Percentiles rank a stretch among this genome's conserved stretches.
These are phyloP conservation scores for Pyrus bretschneideri DNA, from an alignment of 306 rosid genomes.

Conservation along the genomic window DNA sequence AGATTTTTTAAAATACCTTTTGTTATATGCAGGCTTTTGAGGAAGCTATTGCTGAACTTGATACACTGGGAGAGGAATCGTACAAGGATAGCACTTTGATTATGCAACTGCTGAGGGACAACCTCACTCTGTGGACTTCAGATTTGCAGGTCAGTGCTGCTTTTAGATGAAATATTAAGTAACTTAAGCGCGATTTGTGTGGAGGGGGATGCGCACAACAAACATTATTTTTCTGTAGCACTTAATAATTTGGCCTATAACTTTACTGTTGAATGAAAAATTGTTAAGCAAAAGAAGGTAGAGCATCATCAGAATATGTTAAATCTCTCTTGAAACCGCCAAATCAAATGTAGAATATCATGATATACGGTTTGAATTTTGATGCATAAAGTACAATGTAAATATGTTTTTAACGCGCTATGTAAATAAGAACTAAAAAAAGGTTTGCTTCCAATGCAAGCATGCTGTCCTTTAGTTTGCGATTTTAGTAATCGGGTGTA, in stretches of 20 bases:
- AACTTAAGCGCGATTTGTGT: not conserved
- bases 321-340: not conserved
- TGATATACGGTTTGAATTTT: not conserved
- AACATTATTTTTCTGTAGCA: not conserved
- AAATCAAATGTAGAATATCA: not conserved
- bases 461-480: not conserved
- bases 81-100: slow-evolving; percentile 43
- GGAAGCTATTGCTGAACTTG: slow-evolving; percentile 40
- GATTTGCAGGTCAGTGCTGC: slow-evolving; percentile 32
- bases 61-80: slow-evolving; percentile 38
- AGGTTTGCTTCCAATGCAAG: not conserved
- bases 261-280: not conserved
- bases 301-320: not conserved
- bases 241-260: not conserved
- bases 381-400: not conserved
- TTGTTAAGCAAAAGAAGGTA: not conserved
- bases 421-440: not conserved
- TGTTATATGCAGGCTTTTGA: slow-evolving; percentile 23
- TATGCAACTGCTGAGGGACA: slow-evolving; percentile 40
- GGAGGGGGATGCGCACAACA: not conserved
- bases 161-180: not conserved
- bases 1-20: not conserved
- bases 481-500: not conserved
- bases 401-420: not conserved
- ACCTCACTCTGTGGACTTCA: slow-evolving; percentile 46